These are phyloP conservation scores for Ambrosiella xylebori DNA, from an alignment of 2,329 filamentous ascomycete genomes.

Conservation along the genomic window DNA sequence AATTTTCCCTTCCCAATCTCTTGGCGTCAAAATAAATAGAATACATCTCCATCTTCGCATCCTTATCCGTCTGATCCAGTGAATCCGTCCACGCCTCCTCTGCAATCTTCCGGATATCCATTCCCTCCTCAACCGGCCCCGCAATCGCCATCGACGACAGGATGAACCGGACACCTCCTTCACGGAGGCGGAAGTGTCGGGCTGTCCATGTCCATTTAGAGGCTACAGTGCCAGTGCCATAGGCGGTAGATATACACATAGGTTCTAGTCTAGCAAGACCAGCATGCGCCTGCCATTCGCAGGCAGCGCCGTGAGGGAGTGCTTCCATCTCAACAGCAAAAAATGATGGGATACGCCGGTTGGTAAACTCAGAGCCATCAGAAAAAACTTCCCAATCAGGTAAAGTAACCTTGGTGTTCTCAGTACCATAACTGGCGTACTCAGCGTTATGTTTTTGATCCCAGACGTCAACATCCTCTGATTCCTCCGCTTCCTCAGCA, in stretches of 20 bases:
- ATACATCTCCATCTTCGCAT: slow-evolving; percentile 4
- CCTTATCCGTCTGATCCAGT: slow-evolving; percentile 15
- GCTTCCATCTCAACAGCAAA: slow-evolving; percentile 60
- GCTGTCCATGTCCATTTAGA: slow-evolving; percentile 7
- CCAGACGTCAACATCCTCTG: slow-evolving; percentile 47
- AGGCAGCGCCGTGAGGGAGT: slow-evolving; percentile 52
- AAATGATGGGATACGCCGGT: slow-evolving; percentile 40
- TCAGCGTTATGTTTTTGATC: slow-evolving; percentile 41
- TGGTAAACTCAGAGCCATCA: slow-evolving; percentile 22
- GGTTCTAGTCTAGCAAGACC: slow-evolving; percentile 29
- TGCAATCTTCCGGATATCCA: slow-evolving; percentile 9
- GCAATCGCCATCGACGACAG: slow-evolving; percentile 3
- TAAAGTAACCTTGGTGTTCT: slow-evolving; percentile 20
- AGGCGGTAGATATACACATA: slow-evolving; percentile 8
- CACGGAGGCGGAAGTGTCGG: slow-evolving; percentile 8
- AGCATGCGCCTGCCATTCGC: slow-evolving; percentile 69
- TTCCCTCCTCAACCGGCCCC: slow-evolving; percentile 6
- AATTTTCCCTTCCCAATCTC: slow-evolving; percentile 15
- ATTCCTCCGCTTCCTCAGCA: slow-evolving; percentile 29
- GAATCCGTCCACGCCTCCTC: slow-evolving; percentile 15
- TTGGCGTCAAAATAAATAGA: slow-evolving; percentile 21
- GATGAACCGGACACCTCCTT: slow-evolving; percentile 7
- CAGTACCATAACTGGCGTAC: slow-evolving; percentile 26
- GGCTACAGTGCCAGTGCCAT: not conserved
- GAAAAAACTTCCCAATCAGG: slow-evolving; percentile 34